A percentile compares a stretch with the other conserved stretches of the same genome.
These are phyloP conservation scores for Xylaria sp. DNA, from an alignment of 2,329 filamentous ascomycete genomes.

Conservation along the genomic window DNA sequence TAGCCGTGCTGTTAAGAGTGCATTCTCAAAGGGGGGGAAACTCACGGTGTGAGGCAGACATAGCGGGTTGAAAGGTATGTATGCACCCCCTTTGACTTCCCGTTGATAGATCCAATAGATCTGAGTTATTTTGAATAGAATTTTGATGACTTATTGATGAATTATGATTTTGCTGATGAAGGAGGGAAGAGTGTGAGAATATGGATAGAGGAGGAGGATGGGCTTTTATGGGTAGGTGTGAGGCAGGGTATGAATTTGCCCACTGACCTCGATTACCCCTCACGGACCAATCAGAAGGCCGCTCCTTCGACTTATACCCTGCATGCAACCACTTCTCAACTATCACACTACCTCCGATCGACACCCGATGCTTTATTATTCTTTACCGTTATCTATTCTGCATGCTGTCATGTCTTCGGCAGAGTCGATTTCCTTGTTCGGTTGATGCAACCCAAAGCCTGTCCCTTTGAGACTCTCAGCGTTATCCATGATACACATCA, in stretches of 20 bases:
- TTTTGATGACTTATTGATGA: slow-evolving; percentile 37
- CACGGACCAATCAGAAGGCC: slow-evolving; percentile 42
- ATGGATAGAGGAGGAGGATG: slow-evolving; percentile 39
- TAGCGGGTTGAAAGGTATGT: slow-evolving; percentile 31
- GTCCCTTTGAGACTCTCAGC: neutral
- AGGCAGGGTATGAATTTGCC: slow-evolving; percentile 41
- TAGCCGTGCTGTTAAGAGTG: slow-evolving; percentile 23
- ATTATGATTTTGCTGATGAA: slow-evolving; percentile 29
- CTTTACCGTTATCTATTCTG: slow-evolving; percentile 10
- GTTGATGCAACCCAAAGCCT: slow-evolving; percentile 18
- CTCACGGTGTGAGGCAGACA: slow-evolving; percentile 36
- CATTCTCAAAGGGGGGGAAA: slow-evolving; percentile 13
- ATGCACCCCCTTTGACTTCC: slow-evolving; percentile 30
- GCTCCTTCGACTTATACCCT: slow-evolving; percentile 36
- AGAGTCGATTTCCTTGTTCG: slow-evolving; percentile 14
- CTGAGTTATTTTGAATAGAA: slow-evolving; percentile 24
- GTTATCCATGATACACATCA: slow-evolving; percentile 18
- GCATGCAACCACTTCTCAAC: slow-evolving; percentile 35
- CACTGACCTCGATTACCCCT: slow-evolving; percentile 33
- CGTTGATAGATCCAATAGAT: slow-evolving; percentile 35
- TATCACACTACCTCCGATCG: slow-evolving; percentile 34
- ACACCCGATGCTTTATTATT: slow-evolving; percentile 27
- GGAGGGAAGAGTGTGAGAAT: slow-evolving; percentile 37
- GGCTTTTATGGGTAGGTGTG: slow-evolving; percentile 45
- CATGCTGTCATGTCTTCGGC: neutral